Evolutionary conservation across 257 asterid species (phyloP), one percentile per base, ranked within the genome.

Genomic region (Nicotiana benthamiana): DNA sequence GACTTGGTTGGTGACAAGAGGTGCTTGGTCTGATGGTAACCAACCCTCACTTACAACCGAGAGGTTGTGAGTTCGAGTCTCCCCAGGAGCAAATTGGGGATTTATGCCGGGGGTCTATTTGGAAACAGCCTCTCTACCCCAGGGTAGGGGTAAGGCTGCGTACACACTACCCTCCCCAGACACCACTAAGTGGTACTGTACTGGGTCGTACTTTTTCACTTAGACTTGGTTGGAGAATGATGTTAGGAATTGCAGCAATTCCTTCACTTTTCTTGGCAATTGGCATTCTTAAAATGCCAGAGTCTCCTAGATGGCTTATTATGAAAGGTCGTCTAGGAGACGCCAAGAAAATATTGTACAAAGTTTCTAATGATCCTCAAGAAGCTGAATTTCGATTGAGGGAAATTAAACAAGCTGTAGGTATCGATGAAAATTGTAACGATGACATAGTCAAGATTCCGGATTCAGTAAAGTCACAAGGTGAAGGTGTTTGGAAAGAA

Each of bases 271-370:
- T 80, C 62, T 54, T 93, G 76, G 93, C 93, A 1, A 43, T 88
- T 72, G 97, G 97, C 11, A 40, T 90, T 1, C 66, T 87, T 0
- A 81, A 82, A 59, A 89, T 93, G 97, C 97, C 97, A 2, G 97
- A 93, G 83, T 93, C 97, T 1, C 97, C 97, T 1, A 87, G 97
- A 83, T 93, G 97, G 97, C 89, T 93, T 4, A 72, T 91, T 5
- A 80, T 85, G 92, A 86, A 85, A 57, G 95, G 95, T 18, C 83
- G 92, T 0, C 4, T 90, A 3, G 89, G 86, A 0, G 95, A 89
- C 9, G 97, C 97, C 12, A 88, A 82, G 89, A 81, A 82, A 56
- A 85, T 90, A 8, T 15, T 93, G 62, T 34, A 80, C 11, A 88
- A 85, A 64, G 92, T 91, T 0, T 91, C 90, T 0, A 85, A 91